phyloP scores from a whole-genome alignment of 176 grass and related monocot genomes.

The Oryza meyeriana region DNA sequence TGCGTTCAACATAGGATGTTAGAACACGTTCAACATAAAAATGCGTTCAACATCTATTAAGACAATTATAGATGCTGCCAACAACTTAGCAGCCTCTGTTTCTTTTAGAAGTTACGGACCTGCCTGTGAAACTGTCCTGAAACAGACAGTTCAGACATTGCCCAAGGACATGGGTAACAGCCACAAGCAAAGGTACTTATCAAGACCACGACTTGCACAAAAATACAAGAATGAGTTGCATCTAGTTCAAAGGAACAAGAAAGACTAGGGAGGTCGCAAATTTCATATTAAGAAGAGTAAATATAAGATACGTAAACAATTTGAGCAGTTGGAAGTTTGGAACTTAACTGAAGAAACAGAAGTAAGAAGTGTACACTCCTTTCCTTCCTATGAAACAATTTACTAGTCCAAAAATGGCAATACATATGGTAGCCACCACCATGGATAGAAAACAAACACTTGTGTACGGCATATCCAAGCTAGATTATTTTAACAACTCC shows the following conservation, averaged over 20 bases:
- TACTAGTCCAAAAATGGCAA: neutral
- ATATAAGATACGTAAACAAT: neutral
- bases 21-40: neutral
- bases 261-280: conserved; percentile 5
- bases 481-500: neutral
- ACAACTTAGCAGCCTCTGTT: neutral
- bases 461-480: neutral
- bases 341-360: neutral
- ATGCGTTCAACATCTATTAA: no score
- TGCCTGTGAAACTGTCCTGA: conserved; percentile 16
- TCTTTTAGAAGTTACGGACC: neutral
- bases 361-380: conserved; percentile 1
- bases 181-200: conserved; percentile 40
- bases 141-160: conserved; percentile 28
- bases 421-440: conserved; percentile 1
- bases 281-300: neutral
- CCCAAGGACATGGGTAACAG: conserved; percentile 21
- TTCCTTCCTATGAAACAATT: neutral
- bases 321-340: neutral
- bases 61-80: conserved; percentile 12
- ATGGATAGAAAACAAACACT: conserved; percentile 27
- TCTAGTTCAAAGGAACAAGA: conserved; percentile 38
- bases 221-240: conserved; percentile 20
- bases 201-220: conserved; percentile 41
- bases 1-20: neutral